Evolutionary conservation across 2,329 filamentous ascomycete genomes (phyloP), one percentile per base, ranked within the genome.

Genomic region (Pseudogymnoascus sp.): DNA sequence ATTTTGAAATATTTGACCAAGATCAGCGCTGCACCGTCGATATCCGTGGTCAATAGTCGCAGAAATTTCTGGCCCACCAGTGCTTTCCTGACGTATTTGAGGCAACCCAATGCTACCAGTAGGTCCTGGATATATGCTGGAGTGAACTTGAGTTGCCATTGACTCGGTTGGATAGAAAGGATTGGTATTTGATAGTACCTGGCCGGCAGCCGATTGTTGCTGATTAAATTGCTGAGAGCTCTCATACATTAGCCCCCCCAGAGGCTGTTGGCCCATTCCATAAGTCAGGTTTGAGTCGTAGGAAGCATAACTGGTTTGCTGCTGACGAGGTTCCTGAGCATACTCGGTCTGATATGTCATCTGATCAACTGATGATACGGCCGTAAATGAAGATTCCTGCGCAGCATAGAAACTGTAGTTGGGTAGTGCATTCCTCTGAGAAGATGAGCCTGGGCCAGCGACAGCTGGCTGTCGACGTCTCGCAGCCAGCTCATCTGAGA

Each of bases 1-100:
- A 64, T 83, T 79, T 67, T 87, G 81, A 69, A 88, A 88, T 16
- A 85, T 86, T 66, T 79, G 79, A 4, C n/a, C 49, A n/a, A 55
- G 49, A 14, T 55, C 49, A 18, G 49, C 49, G 28, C 25, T 55
- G 49, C 49, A 55, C 28, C 49, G 49, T 21, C 49, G 49, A 33
- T 55, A 55, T 14, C 28, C 49, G 18, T 55, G 49, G 16, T 55
- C 49, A 28, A 55, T 55, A 5, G 49, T 55, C n/a, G 49, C 28
- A 12, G 49, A 55, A 16, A 28, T 55, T 33, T 25, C 49, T 21
- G 49, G 28, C 4, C 49, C 49, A 14, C n/a, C 49, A 55, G 25
- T 55, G n/a, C 49, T 16, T 18, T 33, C 49, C 28, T 33, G 49
- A 4, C 28, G 49, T 12, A 9, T 6, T 18, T 55, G 49, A 21